Evolutionary conservation across 148 eudicot genomes (phyloP).

Genomic region (Polygonum maritimum): DNA sequence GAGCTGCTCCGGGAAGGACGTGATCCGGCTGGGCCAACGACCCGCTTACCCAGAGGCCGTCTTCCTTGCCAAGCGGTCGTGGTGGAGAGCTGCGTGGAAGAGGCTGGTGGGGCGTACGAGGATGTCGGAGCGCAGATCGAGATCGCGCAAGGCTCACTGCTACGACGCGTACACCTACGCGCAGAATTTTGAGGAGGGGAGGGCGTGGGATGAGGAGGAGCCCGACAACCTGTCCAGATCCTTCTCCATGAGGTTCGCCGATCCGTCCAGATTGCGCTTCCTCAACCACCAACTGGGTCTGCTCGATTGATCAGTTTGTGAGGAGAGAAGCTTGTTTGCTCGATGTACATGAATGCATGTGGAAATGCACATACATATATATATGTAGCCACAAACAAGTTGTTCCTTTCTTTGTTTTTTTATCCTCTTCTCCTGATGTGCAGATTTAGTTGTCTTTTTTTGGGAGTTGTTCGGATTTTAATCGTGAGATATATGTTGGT

Average conservation of each 20-base stretch:
- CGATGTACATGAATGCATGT: neutral
- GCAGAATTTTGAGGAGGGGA: slow-evolving; percentile 46
- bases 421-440: neutral
- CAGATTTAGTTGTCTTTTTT: neutral
- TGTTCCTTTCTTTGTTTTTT: neutral
- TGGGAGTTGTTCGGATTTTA: too few species aligned
- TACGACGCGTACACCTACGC: slow-evolving; percentile 42
- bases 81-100: slow-evolving; percentile 4
- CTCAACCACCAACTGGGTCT: neutral
- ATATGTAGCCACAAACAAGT: too few species aligned
- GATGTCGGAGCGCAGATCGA: neutral
- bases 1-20: slow-evolving; percentile 4
- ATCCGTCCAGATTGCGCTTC: slow-evolving; percentile 21
- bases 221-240: slow-evolving; percentile 32
- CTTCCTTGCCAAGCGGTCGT: neutral
- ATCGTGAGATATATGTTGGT: too few species aligned
- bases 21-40: neutral
- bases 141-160: neutral
- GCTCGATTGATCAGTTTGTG: neutral
- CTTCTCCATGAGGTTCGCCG: slow-evolving; percentile 45
- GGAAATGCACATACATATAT: neutral
- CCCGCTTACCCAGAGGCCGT: neutral
- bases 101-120: neutral
- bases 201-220: slow-evolving; percentile 28
- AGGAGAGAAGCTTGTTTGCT: neutral